Conservation (phyloP, 2,329 filamentous ascomycete species). For the Penicillium sp. region DNA sequence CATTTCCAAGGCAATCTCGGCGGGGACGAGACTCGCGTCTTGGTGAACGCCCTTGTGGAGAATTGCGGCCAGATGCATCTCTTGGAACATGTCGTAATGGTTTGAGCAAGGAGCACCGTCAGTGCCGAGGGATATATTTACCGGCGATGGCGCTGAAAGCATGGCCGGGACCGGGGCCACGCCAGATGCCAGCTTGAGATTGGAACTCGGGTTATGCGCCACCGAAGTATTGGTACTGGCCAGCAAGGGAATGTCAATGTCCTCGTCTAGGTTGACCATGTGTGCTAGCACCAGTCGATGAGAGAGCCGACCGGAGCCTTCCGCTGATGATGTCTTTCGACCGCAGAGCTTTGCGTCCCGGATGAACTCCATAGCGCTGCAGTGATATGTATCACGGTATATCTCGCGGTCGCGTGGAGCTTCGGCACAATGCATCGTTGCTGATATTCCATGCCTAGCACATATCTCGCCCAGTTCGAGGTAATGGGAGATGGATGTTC, state of each 20-base stretch:
- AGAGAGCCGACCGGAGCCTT: constrained; percentile 10
- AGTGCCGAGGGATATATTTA: constrained; percentile 52
- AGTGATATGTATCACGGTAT: constrained; percentile 31
- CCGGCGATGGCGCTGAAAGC: constrained; percentile 28
- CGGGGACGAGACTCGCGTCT: constrained; percentile 45
- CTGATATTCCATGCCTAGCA: constrained; percentile 38
- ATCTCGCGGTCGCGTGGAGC: constrained; percentile 31
- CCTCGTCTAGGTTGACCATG: constrained; percentile 51
- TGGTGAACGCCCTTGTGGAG: constrained; percentile 46
- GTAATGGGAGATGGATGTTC: constrained; percentile 40
- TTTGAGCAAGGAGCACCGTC: constrained; percentile 55
- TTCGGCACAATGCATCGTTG: constrained; percentile 53
- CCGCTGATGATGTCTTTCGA: neutral
- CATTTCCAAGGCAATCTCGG: constrained; percentile 51
- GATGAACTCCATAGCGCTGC: constrained; percentile 42
- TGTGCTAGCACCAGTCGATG: constrained; percentile 49
- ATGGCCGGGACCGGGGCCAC: constrained; percentile 49
- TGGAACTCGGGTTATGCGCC: constrained; percentile 53
- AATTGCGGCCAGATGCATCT: constrained; percentile 52
- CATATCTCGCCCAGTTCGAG: constrained; percentile 42
- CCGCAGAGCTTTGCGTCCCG: constrained; percentile 33
- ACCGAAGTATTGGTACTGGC: constrained; percentile 43
- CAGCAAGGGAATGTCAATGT: constrained; percentile 43
- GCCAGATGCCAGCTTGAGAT: constrained; percentile 54
- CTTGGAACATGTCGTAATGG: constrained; percentile 52